Evolutionary conservation across 805 yeast genomes (phyloP), one percentile per base, ranked within the genome.

Genomic region (Kuraishia piskuri): DNA sequence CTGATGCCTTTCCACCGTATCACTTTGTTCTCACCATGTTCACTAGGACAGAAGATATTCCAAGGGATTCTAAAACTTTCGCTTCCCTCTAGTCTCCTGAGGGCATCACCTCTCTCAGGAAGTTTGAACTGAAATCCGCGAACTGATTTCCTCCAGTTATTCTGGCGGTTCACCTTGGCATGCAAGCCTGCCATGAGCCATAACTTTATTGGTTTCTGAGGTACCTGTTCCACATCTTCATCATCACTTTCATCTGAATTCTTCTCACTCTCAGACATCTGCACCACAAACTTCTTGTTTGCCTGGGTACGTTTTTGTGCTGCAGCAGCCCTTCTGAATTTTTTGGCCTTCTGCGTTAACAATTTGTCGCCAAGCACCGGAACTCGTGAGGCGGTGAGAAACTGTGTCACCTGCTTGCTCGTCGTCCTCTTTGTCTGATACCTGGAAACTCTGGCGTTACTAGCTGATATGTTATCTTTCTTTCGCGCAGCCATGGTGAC

Each of bases 31-130:
- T 60, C 64, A 2, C 60, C 61, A 26, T 52, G 47, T 2, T 55
- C 49, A 7, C 61, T 55, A 2, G 75, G 75, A 54, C 70, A 63
- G 53, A 62, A 71, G 2, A 71, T 58, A 46, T 63, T 59, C 58
- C 60, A 71, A 2, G 75, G 75, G 22, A 71, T 45, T 47, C 59
- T 59, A 55, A 67, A 71, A 55, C 55, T 57, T 52, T 55, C 54
- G 47, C 50, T 53, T 54, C 37, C 22, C 36, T 57, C 59, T n/a
- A 62, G 24, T 9, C 50, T 44, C 6, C 51, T 48, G 5, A 61
- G 53, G 1, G 61, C 62, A 3, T 53, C 58, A 9, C 63, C 62
- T 19, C 24, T 51, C 49, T 55, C 54, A 1, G 67, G 67, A 9
- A 63, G 51, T 3, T 58, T 54, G 51, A 63, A 53, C 23, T 57